phyloP scores from a whole-genome alignment of 306 rosid species.

The Cicer arietinum region DNA sequence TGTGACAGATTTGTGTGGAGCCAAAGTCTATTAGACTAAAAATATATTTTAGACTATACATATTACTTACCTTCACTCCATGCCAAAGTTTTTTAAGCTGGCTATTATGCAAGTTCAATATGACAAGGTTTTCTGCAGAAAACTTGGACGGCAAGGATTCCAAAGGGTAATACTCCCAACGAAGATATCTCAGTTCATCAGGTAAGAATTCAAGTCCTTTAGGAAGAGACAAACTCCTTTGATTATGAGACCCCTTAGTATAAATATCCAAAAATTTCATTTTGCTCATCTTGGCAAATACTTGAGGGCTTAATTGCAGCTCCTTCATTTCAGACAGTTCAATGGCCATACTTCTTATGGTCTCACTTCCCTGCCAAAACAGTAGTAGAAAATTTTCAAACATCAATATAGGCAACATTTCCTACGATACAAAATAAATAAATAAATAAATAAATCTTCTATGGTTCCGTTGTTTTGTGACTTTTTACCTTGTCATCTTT shows the following conservation, averaged over 20 bases:
- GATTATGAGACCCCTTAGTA: neutral
- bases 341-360: slow-evolving; percentile 1
- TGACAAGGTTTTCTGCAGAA: neutral
- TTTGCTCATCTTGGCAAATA: neutral
- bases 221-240: neutral
- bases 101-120: neutral
- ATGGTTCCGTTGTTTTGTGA: neutral
- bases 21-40: neutral
- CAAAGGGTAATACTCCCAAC: slow-evolving; percentile 10
- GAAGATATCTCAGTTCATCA: neutral
- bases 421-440: neutral
- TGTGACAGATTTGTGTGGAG: neutral
- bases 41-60: neutral
- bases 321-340: neutral
- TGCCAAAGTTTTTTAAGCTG: neutral
- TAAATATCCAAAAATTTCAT: slow-evolving; percentile 2
- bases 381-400: neutral
- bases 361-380: neutral
- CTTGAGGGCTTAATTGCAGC: neutral
- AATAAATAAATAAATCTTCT: neutral
- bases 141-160: neutral
- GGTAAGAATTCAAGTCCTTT: neutral
- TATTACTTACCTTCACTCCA: slow-evolving; percentile 4
- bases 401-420: neutral
- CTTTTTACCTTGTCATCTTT: neutral